These are phyloP conservation scores for Diplotaxis tenuifolia DNA, from an alignment of 345 rosid species.

Conservation along the genomic window DNA sequence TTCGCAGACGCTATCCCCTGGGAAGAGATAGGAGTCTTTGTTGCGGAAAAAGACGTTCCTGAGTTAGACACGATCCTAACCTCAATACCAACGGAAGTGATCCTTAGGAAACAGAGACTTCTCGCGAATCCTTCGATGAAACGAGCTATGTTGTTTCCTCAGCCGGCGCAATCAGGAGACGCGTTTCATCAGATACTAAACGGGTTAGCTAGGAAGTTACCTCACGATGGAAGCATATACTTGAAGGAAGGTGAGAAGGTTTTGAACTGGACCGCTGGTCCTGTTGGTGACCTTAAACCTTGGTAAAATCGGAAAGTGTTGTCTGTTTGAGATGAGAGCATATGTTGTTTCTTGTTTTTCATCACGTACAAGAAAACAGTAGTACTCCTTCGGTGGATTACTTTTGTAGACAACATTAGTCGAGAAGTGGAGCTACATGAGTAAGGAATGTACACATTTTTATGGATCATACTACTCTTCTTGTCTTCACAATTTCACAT, in stretches of 20 bases:
- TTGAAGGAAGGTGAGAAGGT: conserved; percentile 55
- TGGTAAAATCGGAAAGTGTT: conserved; percentile 45
- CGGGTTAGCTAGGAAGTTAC: conserved; percentile 84
- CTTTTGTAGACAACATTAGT: conserved; percentile 25
- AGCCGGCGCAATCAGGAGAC: conserved; percentile 86
- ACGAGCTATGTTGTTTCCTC: conserved; percentile 89
- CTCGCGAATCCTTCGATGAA: conserved; percentile 96
- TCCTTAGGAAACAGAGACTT: conserved; percentile 84
- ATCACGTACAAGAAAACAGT: background rate
- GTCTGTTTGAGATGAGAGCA: background rate
- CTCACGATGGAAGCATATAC: conserved; percentile 54
- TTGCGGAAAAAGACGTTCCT: conserved; percentile 82
- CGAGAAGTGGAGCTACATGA: background rate
- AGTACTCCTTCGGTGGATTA: conserved; percentile 16
- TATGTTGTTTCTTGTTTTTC: background rate
- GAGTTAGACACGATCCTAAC: conserved; percentile 77
- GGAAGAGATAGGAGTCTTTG: conserved; percentile 95
- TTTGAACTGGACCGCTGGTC: conserved; percentile 92
- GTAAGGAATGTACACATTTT: background rate
- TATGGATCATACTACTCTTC: background rate
- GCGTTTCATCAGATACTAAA: conserved; percentile 95
- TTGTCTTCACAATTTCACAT: background rate
- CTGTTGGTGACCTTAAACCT: conserved; percentile 79
- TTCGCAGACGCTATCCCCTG: conserved; percentile 99
- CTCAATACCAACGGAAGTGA: conserved; percentile 70